These are phyloP conservation scores for Chenopodium formosanum DNA, from an alignment of 148 eudicot species.

Conservation along the genomic window DNA sequence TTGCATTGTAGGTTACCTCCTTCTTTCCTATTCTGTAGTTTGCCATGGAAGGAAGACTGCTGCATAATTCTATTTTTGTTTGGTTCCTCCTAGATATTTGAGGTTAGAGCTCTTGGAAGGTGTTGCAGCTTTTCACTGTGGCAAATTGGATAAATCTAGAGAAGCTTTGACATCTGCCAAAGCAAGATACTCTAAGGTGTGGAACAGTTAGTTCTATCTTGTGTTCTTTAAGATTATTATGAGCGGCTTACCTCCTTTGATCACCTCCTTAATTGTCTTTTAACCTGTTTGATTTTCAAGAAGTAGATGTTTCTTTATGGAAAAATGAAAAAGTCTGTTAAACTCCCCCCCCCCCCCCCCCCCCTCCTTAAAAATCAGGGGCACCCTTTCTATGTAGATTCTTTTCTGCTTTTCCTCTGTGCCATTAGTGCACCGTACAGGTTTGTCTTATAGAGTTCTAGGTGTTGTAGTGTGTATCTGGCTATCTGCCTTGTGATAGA, in stretches of 20 bases:
- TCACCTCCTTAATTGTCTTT: background rate
- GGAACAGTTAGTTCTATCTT: background rate
- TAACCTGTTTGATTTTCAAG: background rate
- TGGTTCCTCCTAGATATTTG: constrained; percentile 50
- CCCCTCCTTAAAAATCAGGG: background rate
- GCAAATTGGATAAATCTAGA: constrained; percentile 62
- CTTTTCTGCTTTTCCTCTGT: background rate
- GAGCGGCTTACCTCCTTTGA: background rate
- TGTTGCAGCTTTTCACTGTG: constrained; percentile 80
- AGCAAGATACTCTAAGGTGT: constrained; percentile 62
- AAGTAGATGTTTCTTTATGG: background rate
- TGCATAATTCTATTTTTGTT: constrained; percentile 3
- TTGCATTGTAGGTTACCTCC: constrained; percentile 62
- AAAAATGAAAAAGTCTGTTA: background rate
- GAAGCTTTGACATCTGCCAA: constrained; percentile 60
- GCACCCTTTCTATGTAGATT: background rate
- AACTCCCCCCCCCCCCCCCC: too few relatives aligned
- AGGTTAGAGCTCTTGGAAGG: constrained; percentile 91
- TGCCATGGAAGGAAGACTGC: background rate
- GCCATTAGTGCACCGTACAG: background rate
- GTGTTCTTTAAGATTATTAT: background rate
- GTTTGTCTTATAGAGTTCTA: background rate
- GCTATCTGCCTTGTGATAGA: background rate
- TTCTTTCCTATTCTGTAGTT: constrained; percentile 1
- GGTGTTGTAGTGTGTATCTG: background rate